Base-by-base conservation (phyloP, 805 yeast genomes). In the Wilhelminamyces savonicus region DNA sequence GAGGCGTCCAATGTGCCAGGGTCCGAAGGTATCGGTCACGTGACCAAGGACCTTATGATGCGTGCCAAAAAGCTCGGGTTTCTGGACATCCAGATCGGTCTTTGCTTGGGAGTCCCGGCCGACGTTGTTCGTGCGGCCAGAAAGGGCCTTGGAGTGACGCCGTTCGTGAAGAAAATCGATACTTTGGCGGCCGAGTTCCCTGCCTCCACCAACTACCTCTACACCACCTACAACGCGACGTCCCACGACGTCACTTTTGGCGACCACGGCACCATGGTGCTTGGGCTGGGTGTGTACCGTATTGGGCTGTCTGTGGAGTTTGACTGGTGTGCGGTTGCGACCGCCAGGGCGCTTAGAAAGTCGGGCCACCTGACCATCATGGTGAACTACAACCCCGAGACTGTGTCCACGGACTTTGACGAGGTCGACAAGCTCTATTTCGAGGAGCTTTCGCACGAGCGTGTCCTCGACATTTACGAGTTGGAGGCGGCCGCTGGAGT, bases 151-250 rank as follows among this genome's bases (percentile, higher is more conserved):
- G 88, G 85, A 32, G 81, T 90, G 48, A 65, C 76, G 35, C 97
- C 97, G 49, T 87, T 86, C 52, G 98, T 90, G 46, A 92, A 90
- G 74, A 85, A 87, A 65, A 90, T 90, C 51, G 97, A 90, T 54
- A 90, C 98, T 22, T 71, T 90, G 42, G 98, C 98, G 39, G 97
- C 98, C 34, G 98, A 90, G 62, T 90, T 90, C 78, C 98, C 98
- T 28, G 98, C 98, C 29, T 74, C 80, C 49, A 90, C 98, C 32
- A 90, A 90, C 70, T 90, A 90, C 62, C 71, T 90, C 47, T 90
- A 90, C 76, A 84, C 95, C 29, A 90, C 98, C 27, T 90, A 90
- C 66, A 90, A 88, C 52, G 98, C 97, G 34, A 72, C 84, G 35
- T 69, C 76, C 34, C 80, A 78, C 43, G 98, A 90, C 59, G 80